These are phyloP conservation scores for Blepharisma japonicum DNA, from an alignment of 73 alveolate species.

Conservation along the genomic window DNA sequence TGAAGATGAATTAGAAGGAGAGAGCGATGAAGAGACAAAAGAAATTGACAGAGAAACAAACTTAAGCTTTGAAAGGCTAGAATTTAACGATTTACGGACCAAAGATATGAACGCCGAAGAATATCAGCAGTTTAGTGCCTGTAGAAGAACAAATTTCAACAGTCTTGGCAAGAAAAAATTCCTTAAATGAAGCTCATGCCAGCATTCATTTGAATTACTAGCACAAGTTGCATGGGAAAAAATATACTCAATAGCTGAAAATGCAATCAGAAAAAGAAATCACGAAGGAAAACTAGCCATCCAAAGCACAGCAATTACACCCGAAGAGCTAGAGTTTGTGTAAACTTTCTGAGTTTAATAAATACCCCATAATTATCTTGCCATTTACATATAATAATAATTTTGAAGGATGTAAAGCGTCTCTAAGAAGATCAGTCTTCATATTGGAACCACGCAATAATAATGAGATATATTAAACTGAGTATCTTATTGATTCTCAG, in stretches of 20 bases:
- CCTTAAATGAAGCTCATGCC: neutral
- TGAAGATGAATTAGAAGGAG: neutral
- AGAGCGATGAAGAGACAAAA: neutral
- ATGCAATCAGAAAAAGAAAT: neutral
- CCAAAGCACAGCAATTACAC: neutral
- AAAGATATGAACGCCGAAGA: neutral
- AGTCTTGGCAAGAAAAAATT: neutral
- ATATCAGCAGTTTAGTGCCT: neutral
- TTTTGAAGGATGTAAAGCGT: no score
- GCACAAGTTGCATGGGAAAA: neutral
- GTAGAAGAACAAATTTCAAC: neutral
- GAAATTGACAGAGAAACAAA: neutral
- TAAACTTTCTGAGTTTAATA: no score
- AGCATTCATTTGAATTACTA: neutral
- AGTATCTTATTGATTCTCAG: no score
- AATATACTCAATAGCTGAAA: neutral
- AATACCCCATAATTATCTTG: no score
- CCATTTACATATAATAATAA: no score
- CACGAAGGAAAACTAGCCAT: neutral
- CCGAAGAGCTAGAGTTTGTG: neutral
- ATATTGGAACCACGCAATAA: no score
- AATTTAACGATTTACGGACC: slow-evolving; percentile 23
- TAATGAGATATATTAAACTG: no score
- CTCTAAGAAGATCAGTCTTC: no score
- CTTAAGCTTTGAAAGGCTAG: neutral